phyloP scores from a whole-genome alignment of 2,329 filamentous ascomycete species.

The Verticillium nubilum region DNA sequence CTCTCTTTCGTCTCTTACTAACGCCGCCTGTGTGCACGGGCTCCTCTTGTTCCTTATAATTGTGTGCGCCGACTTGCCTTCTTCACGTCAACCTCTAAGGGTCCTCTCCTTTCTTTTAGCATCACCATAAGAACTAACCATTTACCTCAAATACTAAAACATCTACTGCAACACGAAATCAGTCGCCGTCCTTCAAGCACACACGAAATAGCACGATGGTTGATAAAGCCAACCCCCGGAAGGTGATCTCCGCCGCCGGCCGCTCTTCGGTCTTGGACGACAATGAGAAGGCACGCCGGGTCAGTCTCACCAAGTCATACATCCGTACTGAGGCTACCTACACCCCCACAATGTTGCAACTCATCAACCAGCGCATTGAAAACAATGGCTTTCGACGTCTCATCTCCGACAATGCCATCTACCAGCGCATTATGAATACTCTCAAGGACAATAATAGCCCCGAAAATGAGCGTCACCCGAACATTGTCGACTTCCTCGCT shows the following conservation, averaged over 20 bases:
- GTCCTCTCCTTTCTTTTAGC: too few relatives aligned
- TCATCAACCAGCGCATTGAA: slow-evolving; percentile 5
- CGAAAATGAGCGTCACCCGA: slow-evolving; percentile 8
- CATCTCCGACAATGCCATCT: slow-evolving; percentile 11
- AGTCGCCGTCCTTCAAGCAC: too few relatives aligned
- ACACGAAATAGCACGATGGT: not conserved
- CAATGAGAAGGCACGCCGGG: not conserved
- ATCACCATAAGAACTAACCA: too few relatives aligned
- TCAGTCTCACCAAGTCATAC: not conserved
- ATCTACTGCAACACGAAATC: too few relatives aligned
- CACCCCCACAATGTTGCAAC: slow-evolving; percentile 6
- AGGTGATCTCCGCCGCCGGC: not conserved
- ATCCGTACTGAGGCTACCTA: slow-evolving; percentile 5
- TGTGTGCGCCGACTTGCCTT: too few relatives aligned
- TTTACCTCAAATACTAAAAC: too few relatives aligned
- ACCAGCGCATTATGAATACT: slow-evolving; percentile 8
- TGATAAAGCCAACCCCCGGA: not conserved
- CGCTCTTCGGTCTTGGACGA: not conserved
- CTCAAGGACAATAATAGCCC: slow-evolving; percentile 9
- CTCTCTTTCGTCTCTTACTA: too few relatives aligned
- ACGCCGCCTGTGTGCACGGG: too few relatives aligned
- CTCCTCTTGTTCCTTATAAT: too few relatives aligned
- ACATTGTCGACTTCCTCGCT: slow-evolving; percentile 10
- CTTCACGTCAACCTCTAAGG: too few relatives aligned
- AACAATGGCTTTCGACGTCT: slow-evolving; percentile 10